Base-by-base conservation (phyloP, 2,329 filamentous ascomycete species). In the Delphinella strobiligena region DNA sequence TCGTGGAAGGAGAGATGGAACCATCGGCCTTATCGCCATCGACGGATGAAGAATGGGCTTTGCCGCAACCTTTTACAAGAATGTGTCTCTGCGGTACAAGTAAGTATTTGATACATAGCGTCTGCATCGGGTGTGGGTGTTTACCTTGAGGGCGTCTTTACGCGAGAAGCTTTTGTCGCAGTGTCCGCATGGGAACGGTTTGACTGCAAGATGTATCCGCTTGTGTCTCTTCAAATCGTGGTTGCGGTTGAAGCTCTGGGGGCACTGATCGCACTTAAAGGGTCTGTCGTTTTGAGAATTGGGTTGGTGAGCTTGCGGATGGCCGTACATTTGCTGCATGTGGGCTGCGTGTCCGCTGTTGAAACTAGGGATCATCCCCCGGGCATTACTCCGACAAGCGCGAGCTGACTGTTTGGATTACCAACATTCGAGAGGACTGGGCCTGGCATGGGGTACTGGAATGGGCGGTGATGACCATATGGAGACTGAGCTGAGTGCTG, bases 111-210 rank as follows among this genome's bases (percentile, higher is more conserved):
- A 7, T 15, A 11, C n/a, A n/a, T n/a, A 22, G 11, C 30, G 34
- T 4, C 14, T 8, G 7, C 4, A n/a, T 17, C 12, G 19, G 33
- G 29, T 29, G 42, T 2, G 4, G 38, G 11, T 32, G 65, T 75
- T 52, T 66, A 96, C 91, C 83, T 96, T 96, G 19, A 98, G 68
- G 8, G 91, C 91, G 61, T 96, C 91, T 59, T 96, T 96, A 44
- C 91, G 74, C 3, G 88, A 95, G 55, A 98, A 98, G 57, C 84
- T 91, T 73, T 96, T 96, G 45, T 93, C 87, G 58, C 91, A 98
- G 54, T 82, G 81, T 5, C 69, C 75, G 59, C 91, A 98, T 0
- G 88, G 88, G 59, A 89, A 96, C 0, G 91, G 91, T 68, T 98
- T 98, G 31, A 96, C 85, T 0, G 87, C 84, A 42, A 96, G 63